Percentiles rank a stretch among this genome's conserved stretches.
Conservation (phyloP, 768 basidiomycete species). For the Lentinus brumalis region DNA sequence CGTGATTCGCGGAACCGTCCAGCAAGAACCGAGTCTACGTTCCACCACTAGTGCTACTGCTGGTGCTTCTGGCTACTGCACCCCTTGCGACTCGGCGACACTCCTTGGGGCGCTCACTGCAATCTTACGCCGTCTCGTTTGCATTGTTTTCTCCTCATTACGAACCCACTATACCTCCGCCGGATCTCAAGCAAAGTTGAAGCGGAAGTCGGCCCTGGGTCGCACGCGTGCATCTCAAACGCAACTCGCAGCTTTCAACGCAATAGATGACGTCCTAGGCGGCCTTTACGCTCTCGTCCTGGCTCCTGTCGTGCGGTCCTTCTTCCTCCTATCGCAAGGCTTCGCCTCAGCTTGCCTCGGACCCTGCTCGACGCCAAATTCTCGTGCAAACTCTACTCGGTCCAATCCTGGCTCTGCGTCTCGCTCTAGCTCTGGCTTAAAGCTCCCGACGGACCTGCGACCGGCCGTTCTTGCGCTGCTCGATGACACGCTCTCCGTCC, state of each 20-base stretch:
- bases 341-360: constrained; percentile 16
- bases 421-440: not conserved
- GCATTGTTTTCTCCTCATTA: constrained; percentile 5
- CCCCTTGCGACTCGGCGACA: not conserved
- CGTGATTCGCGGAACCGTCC: not conserved
- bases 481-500: constrained; percentile 14
- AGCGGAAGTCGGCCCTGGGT: not conserved
- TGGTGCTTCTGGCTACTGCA: not conserved
- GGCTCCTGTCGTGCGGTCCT: constrained; percentile 32
- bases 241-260: not conserved
- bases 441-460: constrained; percentile 22
- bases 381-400: not conserved
- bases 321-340: constrained; percentile 29
- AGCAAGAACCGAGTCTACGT: not conserved
- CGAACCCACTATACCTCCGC: not conserved
- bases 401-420: not conserved
- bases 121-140: not conserved
- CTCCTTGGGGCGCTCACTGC: not conserved
- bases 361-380: not conserved
- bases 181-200: not conserved
- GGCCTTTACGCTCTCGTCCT: constrained; percentile 23
- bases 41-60: not conserved
- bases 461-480: constrained; percentile 25
- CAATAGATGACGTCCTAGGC: constrained; percentile 23
- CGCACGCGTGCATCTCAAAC: not conserved